Evolutionary conservation across 1,284 basidiomycete species (phyloP).

Genomic region (Ganoderma sinense): DNA sequence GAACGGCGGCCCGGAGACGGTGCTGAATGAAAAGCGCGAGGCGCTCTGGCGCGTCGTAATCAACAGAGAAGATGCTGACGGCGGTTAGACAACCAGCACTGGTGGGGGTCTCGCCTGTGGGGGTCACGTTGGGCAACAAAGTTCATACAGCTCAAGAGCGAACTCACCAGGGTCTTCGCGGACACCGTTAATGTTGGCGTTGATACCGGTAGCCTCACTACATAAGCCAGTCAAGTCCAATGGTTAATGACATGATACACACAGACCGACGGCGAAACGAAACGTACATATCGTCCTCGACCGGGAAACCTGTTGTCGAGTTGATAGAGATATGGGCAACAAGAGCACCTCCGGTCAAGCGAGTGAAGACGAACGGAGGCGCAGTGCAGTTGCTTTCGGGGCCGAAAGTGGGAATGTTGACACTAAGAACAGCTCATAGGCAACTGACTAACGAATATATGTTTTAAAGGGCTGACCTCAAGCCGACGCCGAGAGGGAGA

Average conservation of each 20-base stretch:
- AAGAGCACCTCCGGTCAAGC: conserved; percentile 36
- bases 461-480: conserved; percentile 29
- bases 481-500: conserved; percentile 37
- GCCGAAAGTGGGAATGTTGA: conserved; percentile 38
- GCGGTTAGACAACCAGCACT: conserved; percentile 36
- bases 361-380: conserved; percentile 39
- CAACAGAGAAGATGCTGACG: conserved; percentile 39
- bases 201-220: conserved; percentile 35
- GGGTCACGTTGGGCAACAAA: not conserved
- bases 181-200: conserved; percentile 34
- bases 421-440: conserved; percentile 18
- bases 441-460: not conserved
- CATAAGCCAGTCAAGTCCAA: not conserved
- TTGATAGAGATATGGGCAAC: conserved; percentile 33
- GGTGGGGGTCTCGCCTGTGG: conserved; percentile 35
- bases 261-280: too few species aligned
- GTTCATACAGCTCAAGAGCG: not conserved
- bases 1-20: conserved; percentile 28
- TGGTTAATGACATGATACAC: not conserved
- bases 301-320: conserved; percentile 36
- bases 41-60: conserved; percentile 38
- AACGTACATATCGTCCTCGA: conserved; percentile 31
- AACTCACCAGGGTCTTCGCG: conserved; percentile 36
- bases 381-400: conserved; percentile 34
- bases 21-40: conserved; percentile 34